phyloP scores from a whole-genome alignment of 139 green algal genomes.

The Tetraselmis striata region DNA sequence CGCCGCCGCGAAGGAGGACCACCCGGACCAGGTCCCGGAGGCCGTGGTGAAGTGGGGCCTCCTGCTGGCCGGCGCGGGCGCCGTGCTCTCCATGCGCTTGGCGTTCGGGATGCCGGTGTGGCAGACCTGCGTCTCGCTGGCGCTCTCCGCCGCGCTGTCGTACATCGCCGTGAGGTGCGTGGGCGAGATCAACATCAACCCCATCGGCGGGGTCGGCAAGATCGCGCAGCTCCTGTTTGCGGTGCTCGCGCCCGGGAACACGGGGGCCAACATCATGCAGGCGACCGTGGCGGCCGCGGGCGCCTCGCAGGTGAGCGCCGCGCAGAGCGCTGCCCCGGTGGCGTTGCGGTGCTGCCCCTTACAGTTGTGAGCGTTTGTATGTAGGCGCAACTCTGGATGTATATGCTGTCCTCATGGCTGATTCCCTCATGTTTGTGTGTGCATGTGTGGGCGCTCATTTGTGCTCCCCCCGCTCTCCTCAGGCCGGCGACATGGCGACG shows the following conservation, averaged over 20 bases:
- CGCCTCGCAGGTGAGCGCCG: neutral
- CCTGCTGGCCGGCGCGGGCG: neutral
- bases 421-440: neutral
- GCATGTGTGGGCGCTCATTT: no score
- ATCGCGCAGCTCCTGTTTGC: slow-evolving; percentile 19
- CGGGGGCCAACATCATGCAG: slow-evolving; percentile 10
- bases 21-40: slow-evolving; percentile 1
- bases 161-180: slow-evolving; percentile 17
- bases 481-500: slow-evolving; percentile 13
- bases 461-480: no score
- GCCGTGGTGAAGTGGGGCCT: slow-evolving; percentile 12
- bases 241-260: slow-evolving; percentile 5
- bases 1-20: neutral
- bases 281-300: slow-evolving; percentile 11
- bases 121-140: slow-evolving; percentile 4
- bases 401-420: no score
- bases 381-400: neutral
- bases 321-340: neutral
- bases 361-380: neutral
- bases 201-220: slow-evolving; percentile 19
- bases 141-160: slow-evolving; percentile 2
- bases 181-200: slow-evolving; percentile 22
- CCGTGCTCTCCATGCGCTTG: neutral
- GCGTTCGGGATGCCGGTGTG: slow-evolving; percentile 6
- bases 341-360: neutral